A percentile compares a stretch with the other conserved stretches of the same genome.
These are phyloP conservation scores for Hylodesmum podocarpum DNA, from an alignment of 306 rosid species.

Conservation along the genomic window DNA sequence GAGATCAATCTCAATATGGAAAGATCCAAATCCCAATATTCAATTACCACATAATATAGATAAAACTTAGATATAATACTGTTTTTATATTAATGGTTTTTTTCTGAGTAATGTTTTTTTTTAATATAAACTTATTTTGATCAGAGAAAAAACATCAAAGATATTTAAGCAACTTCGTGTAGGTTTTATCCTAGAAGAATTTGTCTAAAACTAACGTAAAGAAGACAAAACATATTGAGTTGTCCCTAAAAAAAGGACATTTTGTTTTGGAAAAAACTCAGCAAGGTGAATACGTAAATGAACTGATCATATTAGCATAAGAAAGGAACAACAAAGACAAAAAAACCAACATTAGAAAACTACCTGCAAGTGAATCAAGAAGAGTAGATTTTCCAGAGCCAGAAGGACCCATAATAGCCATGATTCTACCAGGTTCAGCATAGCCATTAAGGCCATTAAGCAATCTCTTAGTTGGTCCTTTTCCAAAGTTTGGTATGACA, in stretches of 20 bases:
- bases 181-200: too few species aligned
- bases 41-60: background rate
- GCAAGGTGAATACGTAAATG: background rate
- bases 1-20: background rate
- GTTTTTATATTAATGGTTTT: too few species aligned
- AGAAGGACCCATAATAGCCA: conserved; percentile 95
- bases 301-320: background rate
- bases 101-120: too few species aligned
- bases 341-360: background rate
- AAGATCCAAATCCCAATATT: background rate
- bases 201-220: background rate
- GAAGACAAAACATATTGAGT: background rate
- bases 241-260: background rate
- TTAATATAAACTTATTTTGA: too few species aligned
- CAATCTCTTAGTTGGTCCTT: conserved; percentile 76
- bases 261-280: background rate
- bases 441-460: conserved; percentile 77
- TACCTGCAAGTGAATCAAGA: conserved; percentile 79
- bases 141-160: too few species aligned
- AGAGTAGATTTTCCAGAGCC: conserved; percentile 93
- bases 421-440: conserved; percentile 85
- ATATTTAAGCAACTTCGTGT: too few species aligned
- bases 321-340: background rate
- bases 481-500: conserved; percentile 62
- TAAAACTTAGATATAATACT: too few species aligned